Evolutionary conservation across 345 rosid species (phyloP), one percentile per base, ranked within the genome.

Genomic region (Erucastrum elatum): DNA sequence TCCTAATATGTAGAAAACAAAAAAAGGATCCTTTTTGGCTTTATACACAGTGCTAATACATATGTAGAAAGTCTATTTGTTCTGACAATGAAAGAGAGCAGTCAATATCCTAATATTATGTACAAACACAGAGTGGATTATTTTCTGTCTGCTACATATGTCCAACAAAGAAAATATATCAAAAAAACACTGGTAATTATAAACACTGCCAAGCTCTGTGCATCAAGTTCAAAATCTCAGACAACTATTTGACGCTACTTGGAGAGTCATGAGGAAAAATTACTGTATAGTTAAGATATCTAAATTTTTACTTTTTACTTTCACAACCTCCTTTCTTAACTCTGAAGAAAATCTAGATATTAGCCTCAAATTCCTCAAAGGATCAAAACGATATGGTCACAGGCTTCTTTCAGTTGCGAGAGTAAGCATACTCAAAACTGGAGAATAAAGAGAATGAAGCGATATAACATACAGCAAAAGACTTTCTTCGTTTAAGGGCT

Each of bases 401-500:
- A 62, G 6, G 39, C 13, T 33, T 49, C 41, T 49, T 68, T 77
- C 5, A 77, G 1, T 34, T 64, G 66, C 65, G 7, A 3, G 46
- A 11, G 16, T 8, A 65, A 66, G 49, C 60, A 55, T 4, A 71
- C 8, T 55, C 11, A 11, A 61, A 29, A 46, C 9, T 21, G 25
- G 64, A 60, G 39, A 25, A 16, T 3, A 74, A 29, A 21, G 33
- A 37, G 61, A 68, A 62, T 15, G 59, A 15, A 58, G 2, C 2
- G 75, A 75, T 21, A 62, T 41, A 79, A 85, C 91, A 73, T 85
- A 91, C 96, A 68, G 87, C 86, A 83, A 79, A 89, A 33, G 93
- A 79, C 77, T 88, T 91, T 61, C 94, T 72, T 27, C 91, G 87
- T 77, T 89, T 88, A 76, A 91, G 94, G 15, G 94, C 96, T 76